Evolutionary conservation across 305 asterid species (phyloP), one percentile per base, ranked within the genome.

Genomic region (Solanum hybrid): DNA sequence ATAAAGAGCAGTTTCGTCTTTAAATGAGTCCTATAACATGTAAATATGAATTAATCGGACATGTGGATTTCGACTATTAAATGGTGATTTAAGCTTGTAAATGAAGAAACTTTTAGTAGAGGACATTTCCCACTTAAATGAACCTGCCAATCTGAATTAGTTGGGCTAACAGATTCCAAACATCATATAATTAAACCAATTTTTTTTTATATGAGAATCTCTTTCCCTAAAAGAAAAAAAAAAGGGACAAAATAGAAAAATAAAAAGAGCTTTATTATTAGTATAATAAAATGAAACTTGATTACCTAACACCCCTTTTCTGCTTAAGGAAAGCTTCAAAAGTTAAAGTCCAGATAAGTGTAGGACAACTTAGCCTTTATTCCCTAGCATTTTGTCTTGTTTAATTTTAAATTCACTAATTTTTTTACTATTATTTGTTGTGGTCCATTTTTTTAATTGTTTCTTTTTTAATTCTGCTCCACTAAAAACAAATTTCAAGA

Each of bases 351-450:
- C 82, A 72, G 66, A 35, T 32, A 35, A 15, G 72, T 37, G 80
- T 87, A 72, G 89, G 84, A 72, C 89, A 72, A 72, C 89, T 72
- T 87, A 19, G 45, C 84, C 81, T 87, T 87, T 76, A 87, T 87
- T 76, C 69, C 75, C 84, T 87, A 72, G 31, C n/a, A 72, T 87
- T 78, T 69, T 87, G 89, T 37, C 84, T 87, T 27, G 69, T 71
- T 87, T 72, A 71, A 14, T 72, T n/a, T 72, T 11, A 42, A 24
- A 37, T 86, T 87, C 75, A 29, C 29, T 56, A 26, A 34, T 12
- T 73, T 7, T 71, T 71, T 71, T 4, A 26, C 1, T 40, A 82
- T 42, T 82, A 56, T 84, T 45, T 84, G 19, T 51, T 84, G 22
- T 36, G 26, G 19, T 26, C 15, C 9, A 29, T 60, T 85, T 56